These are phyloP conservation scores for Colletotrichum costaricense DNA, from an alignment of 2,329 filamentous ascomycete species.

Conservation along the genomic window DNA sequence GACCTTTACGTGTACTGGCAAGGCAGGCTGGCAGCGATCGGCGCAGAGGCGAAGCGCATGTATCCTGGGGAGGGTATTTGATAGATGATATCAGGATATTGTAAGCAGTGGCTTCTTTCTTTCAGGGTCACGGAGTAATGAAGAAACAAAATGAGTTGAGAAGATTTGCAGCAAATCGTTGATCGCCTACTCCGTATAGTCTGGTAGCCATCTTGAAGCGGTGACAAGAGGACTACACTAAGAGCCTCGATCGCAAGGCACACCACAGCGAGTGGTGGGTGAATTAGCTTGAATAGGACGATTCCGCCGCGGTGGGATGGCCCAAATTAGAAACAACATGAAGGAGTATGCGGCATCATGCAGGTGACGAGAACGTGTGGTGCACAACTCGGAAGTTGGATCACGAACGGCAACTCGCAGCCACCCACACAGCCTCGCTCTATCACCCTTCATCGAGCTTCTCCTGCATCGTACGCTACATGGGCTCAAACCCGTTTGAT, in stretches of 20 bases:
- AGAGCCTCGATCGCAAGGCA: neutral
- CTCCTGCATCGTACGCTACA: neutral
- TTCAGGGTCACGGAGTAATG: neutral
- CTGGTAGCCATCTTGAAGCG: neutral
- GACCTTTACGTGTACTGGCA: conserved; percentile 12
- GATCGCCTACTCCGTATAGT: neutral
- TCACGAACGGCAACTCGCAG: neutral
- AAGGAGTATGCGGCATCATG: neutral
- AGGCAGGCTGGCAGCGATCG: conserved; percentile 28
- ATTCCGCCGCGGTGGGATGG: neutral
- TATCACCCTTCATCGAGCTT: neutral
- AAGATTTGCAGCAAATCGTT: neutral
- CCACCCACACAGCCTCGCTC: neutral
- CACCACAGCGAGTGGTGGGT: too few species aligned
- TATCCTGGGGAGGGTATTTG: conserved; percentile 12
- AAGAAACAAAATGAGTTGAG: neutral
- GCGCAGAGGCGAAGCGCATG: conserved; percentile 34
- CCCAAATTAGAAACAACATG: neutral
- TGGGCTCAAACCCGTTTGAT: neutral
- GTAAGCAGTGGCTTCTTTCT: conserved; percentile 10
- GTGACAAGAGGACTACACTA: neutral
- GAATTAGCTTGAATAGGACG: neutral
- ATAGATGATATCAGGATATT: conserved; percentile 23
- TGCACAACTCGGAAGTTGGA: neutral
- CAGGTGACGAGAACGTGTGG: neutral